These are phyloP conservation scores for Miamiensis avidus DNA, from an alignment of 169 alveolate genomes.

Conservation along the genomic window DNA sequence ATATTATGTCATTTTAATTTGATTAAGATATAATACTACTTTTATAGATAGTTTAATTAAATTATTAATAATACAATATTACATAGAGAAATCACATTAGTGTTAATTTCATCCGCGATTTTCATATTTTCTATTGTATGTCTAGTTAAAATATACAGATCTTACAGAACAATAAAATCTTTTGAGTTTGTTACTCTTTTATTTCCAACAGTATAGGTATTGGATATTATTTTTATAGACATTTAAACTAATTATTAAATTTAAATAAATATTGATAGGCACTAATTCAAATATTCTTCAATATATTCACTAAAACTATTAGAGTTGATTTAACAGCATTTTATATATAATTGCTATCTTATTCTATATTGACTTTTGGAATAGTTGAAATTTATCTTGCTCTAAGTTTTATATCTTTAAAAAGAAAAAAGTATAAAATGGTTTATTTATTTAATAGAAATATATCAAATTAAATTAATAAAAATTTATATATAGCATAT, in stretches of 20 bases:
- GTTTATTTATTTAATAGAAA: too few species aligned
- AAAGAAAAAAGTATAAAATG: too few species aligned
- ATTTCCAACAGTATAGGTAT: background rate
- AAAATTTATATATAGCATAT: too few species aligned
- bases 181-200: background rate
- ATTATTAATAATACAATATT: too few species aligned
- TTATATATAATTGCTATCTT: too few species aligned
- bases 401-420: background rate
- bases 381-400: background rate
- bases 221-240: too few species aligned
- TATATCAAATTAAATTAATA: too few species aligned
- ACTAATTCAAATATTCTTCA: background rate
- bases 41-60: too few species aligned
- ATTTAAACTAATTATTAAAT: too few species aligned
- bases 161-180: background rate
- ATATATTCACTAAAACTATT: background rate
- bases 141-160: too few species aligned
- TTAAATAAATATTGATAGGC: background rate
- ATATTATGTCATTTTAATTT: too few species aligned
- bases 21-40: too few species aligned
- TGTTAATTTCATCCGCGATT: background rate
- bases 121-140: background rate
- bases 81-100: background rate
- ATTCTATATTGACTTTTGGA: background rate
- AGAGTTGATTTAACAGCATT: background rate